These are phyloP conservation scores for Neoboletus magnificus DNA, from an alignment of 768 basidiomycete species.

Conservation along the genomic window DNA sequence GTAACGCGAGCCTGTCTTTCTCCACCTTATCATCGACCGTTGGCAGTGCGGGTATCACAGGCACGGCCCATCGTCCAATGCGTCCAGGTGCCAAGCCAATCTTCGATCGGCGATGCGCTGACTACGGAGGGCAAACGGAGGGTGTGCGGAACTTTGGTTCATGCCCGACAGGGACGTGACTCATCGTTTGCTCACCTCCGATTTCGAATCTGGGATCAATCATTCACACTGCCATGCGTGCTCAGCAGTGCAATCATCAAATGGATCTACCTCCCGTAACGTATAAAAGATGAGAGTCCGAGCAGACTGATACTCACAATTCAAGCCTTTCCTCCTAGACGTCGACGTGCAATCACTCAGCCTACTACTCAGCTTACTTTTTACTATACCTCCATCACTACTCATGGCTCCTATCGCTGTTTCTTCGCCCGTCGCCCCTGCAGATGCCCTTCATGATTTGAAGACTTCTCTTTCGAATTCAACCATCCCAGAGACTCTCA, in stretches of 20 bases:
- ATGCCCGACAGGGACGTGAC: conserved; percentile 1
- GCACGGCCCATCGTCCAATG: neutral
- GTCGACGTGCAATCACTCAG: neutral
- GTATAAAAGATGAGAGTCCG: conserved; percentile 20
- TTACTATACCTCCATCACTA: neutral
- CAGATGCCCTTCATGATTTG: conserved; percentile 6
- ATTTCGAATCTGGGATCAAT: neutral
- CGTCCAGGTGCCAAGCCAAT: conserved; percentile 3
- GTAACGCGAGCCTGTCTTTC: neutral
- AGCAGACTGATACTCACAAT: conserved; percentile 3
- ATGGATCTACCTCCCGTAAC: neutral
- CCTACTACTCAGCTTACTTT: neutral
- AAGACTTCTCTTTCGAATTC: conserved; percentile 16
- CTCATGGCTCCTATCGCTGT: conserved; percentile 18
- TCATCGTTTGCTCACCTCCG: neutral
- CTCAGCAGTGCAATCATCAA: neutral
- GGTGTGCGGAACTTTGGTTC: neutral
- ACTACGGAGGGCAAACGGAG: too few species aligned
- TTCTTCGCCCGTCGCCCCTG: too few species aligned
- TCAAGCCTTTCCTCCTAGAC: neutral
- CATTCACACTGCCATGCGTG: neutral
- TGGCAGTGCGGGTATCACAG: conserved; percentile 1
- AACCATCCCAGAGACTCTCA: too few species aligned
- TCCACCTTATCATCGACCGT: conserved; percentile 6
- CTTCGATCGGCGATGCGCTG: conserved; percentile 6